Evolutionary conservation across 306 rosid species (phyloP), one percentile per base, ranked within the genome.

Genomic region (Neltuma alba): DNA sequence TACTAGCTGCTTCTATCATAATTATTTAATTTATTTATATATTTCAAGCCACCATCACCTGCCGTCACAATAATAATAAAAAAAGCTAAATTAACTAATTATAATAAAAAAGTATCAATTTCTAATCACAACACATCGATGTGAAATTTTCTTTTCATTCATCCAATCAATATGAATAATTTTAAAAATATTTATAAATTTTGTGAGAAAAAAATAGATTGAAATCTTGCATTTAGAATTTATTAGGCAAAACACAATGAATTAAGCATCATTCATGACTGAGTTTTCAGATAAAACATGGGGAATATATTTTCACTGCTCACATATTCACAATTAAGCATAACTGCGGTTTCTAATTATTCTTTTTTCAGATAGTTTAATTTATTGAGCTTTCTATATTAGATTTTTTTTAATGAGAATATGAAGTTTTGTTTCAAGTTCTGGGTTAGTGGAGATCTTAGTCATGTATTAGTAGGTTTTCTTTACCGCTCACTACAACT

Each of bases 21-120:
- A 58, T 72, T 23, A 10, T 0, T 54, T 54, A 54, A 21, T 7
- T 20, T 1, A 48, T 48, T 48, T 18, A 45, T 7, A 57, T 1
- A 44, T 23, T 76, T 81, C 76, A 81, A 81, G 57, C 65, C 80
- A 66, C 67, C 75, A n/a, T n/a, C 76, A 54, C 15, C 20, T 52
- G 58, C 65, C 77, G 58, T 52, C 76, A 41, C 16, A 57, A 20
- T 57, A 52, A 15, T 63, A n/a, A n/a, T n/a, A n/a, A n/a, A n/a
- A n/a, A n/a, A n/a, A n/a, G n/a, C n/a, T n/a, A n/a, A n/a, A n/a
- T n/a, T n/a, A n/a, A n/a, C n/a, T n/a, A n/a, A n/a, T n/a, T n/a
- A n/a, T n/a, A n/a, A n/a, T n/a, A n/a, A n/a, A n/a, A n/a, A n/a
- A n/a, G n/a, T n/a, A n/a, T n/a, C n/a, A n/a, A n/a, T n/a, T n/a